Base-by-base conservation (phyloP, 2,329 filamentous ascomycete species). In the Lomentospora prolificans region DNA sequence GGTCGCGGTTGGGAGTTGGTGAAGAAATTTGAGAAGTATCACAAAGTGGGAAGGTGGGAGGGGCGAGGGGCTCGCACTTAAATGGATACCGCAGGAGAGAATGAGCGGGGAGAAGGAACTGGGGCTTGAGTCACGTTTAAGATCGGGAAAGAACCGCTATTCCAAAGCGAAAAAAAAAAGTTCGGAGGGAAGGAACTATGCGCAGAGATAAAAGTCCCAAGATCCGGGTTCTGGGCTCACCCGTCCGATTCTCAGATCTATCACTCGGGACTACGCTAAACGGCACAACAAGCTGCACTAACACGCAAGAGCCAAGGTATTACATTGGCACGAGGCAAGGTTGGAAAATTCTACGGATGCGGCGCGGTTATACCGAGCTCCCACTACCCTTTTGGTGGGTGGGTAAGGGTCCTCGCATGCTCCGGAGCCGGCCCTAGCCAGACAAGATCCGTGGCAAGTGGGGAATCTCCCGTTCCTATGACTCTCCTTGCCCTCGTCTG, bases 1-100 rank as follows among this genome's bases (percentile, higher is more conserved):
- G 9, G 10, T n/a, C n/a, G 48, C n/a, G n/a, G n/a, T 24, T 30
- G 24, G 24, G 3, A 51, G 48, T 55, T 19, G 63, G 63, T 7
- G 59, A 63, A 31, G 64, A 65, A 27, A 51, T 12, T 30, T 8
- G 19, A 14, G 14, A 24, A 27, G 52, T 27, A 44, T 44, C 33
- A 54, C 36, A 27, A 22, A 19, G 24, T 12, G 24, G 5, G 22
- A 25, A 31, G 19, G 30, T 31, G 48, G 44, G 44, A 9, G 44
- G 44, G n/a, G n/a, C n/a, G n/a, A 27, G 24, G n/a, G 36, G n/a
- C 19, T 41, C 36, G 36, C 19, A 41, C 36, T 41, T 41, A 41
- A 41, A 39, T 12, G 8, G 41, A 46, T n/a, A n/a, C n/a, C n/a
- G n/a, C n/a, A n/a, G n/a, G n/a, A n/a, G n/a, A 24, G 41, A 4